Conservation (phyloP, 176 grass and related monocot species). For the Aegilops speltoides region DNA sequence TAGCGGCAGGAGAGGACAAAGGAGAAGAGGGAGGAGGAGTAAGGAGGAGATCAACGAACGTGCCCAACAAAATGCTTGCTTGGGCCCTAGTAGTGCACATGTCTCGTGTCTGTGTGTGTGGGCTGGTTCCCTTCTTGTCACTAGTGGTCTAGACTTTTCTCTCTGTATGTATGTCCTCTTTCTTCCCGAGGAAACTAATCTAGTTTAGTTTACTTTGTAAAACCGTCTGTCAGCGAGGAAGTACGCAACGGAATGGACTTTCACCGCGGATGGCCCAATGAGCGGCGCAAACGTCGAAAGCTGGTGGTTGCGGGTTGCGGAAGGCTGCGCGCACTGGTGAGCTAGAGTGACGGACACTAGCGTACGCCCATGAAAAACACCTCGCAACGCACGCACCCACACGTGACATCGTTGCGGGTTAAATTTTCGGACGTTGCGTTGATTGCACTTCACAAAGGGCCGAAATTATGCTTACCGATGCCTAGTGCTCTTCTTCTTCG, state of each 20-base stretch:
- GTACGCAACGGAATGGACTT: neutral
- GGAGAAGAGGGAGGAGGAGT: neutral
- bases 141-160: neutral
- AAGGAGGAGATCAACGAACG: constrained; percentile 17
- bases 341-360: neutral
- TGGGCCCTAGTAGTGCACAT: neutral
- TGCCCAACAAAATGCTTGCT: neutral
- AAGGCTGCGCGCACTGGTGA: neutral
- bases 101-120: neutral
- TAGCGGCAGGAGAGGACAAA: constrained; percentile 30
- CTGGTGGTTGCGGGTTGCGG: neutral
- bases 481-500: neutral
- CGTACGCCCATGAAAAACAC: constrained; percentile 7
- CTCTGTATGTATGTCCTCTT: neutral
- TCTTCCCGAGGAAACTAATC: neutral
- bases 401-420: neutral
- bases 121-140: constrained; percentile 9
- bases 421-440: neutral
- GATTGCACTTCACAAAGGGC: neutral
- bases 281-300: neutral
- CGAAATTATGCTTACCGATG: neutral
- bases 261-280: neutral
- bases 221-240: neutral
- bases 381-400: neutral
- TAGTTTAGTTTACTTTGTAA: neutral